Evolutionary conservation across 208 protist species (phyloP).

Genomic region (Trypanosoma boissoni): DNA sequence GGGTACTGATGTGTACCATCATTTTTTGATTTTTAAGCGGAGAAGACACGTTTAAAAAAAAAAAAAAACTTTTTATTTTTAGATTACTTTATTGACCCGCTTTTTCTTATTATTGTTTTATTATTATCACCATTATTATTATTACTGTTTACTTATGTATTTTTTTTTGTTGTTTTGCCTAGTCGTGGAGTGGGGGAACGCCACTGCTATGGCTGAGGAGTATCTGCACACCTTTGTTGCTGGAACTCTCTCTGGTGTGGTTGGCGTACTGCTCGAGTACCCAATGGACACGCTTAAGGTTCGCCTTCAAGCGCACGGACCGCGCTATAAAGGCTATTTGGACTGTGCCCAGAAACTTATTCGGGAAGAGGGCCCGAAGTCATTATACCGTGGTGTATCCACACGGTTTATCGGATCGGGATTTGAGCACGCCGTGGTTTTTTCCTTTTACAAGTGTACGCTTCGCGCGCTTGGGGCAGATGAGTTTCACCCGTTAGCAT

Average conservation of each 20-base stretch:
- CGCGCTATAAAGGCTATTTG: slow-evolving; percentile 45
- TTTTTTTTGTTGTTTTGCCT: slow-evolving; percentile 19
- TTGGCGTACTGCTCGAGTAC: slow-evolving; percentile 79
- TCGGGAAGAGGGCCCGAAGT: slow-evolving; percentile 50
- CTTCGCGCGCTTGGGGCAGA: slow-evolving; percentile 44
- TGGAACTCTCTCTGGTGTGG: slow-evolving; percentile 60
- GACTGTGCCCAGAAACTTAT: slow-evolving; percentile 52
- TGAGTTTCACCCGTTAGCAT: slow-evolving; percentile 31
- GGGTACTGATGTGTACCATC: too few species aligned
- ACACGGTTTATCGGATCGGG: slow-evolving; percentile 60
- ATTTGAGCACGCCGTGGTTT: slow-evolving; percentile 80
- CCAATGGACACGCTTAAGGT: slow-evolving; percentile 91
- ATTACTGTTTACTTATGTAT: slow-evolving; percentile 24
- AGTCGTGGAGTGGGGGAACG: background rate
- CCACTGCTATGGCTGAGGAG: slow-evolving; percentile 13
- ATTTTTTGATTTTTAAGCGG: too few species aligned
- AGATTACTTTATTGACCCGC: background rate
- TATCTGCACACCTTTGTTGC: slow-evolving; percentile 39
- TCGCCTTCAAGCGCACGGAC: slow-evolving; percentile 64
- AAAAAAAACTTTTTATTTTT: background rate
- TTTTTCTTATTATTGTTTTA: slow-evolving; percentile 3
- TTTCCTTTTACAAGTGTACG: slow-evolving; percentile 74
- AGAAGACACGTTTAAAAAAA: too few species aligned
- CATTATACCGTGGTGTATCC: slow-evolving; percentile 77
- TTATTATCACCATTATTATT: background rate